Conservation (phyloP, 768 basidiomycete species). For the Tulasnella sp. region DNA sequence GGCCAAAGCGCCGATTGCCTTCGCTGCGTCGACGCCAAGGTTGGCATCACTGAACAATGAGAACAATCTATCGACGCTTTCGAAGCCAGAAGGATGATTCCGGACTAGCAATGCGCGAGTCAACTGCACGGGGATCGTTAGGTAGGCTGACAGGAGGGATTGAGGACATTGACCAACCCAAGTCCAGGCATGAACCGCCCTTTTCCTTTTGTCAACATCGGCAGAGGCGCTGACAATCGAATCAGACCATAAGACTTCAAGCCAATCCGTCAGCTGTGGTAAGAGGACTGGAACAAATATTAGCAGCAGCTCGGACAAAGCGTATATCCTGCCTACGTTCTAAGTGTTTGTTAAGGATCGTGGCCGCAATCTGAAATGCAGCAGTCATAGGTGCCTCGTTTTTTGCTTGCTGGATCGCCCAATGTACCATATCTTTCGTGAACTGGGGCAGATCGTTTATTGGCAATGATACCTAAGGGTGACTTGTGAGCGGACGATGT, state of each 20-base stretch:
- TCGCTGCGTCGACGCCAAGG: slow-evolving; percentile 63
- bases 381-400: slow-evolving; percentile 19
- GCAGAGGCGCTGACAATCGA: slow-evolving; percentile 34
- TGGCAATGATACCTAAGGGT: slow-evolving; percentile 39
- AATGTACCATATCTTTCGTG: slow-evolving; percentile 42
- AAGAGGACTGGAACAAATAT: not conserved
- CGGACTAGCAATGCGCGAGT: slow-evolving; percentile 68
- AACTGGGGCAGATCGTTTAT: slow-evolving; percentile 39
- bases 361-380: slow-evolving; percentile 34
- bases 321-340: slow-evolving; percentile 37
- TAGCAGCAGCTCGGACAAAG: not conserved
- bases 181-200: slow-evolving; percentile 48
- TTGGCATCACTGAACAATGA: slow-evolving; percentile 51
- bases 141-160: not conserved
- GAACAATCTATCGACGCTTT: slow-evolving; percentile 53
- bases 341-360: slow-evolving; percentile 66
- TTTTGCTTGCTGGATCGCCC: slow-evolving; percentile 38
- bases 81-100: slow-evolving; percentile 45
- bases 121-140: slow-evolving; percentile 35
- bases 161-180: slow-evolving; percentile 41
- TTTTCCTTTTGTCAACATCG: slow-evolving; percentile 31
- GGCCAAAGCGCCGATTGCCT: slow-evolving; percentile 52
- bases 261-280: not conserved
- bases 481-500: not conserved
- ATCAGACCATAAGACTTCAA: slow-evolving; percentile 26